These are phyloP conservation scores for Sphaerosporella brunnea DNA, from an alignment of 495 filamentous ascomycete genomes.

Conservation along the genomic window DNA sequence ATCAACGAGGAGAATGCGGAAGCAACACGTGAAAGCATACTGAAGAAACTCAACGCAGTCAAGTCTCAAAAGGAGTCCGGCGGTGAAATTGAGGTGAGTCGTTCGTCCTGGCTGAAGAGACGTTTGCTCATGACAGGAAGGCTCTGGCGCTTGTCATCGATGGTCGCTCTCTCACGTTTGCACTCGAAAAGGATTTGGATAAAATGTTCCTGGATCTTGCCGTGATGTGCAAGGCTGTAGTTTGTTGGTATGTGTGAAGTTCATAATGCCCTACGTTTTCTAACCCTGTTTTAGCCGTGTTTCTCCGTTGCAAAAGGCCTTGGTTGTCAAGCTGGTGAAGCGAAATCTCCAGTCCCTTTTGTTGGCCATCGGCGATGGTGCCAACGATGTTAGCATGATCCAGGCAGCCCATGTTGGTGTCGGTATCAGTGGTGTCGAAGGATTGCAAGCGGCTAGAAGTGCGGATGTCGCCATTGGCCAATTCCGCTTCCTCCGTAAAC, in stretches of 20 bases:
- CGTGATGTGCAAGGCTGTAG: constrained; percentile 90
- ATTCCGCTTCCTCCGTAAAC: constrained; percentile 87
- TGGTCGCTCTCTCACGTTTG: constrained; percentile 84
- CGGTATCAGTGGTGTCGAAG: constrained; percentile 93
- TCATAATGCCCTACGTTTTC: constrained; percentile 29
- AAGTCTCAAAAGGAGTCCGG: constrained; percentile 50
- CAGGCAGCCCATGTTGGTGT: constrained; percentile 98
- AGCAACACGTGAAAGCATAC: constrained; percentile 65
- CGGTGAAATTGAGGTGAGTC: constrained; percentile 48
- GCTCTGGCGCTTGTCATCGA: constrained; percentile 91
- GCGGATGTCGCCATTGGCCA: constrained; percentile 94
- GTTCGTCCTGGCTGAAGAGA: neutral
- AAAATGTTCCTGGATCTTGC: constrained; percentile 87
- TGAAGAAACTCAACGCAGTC: constrained; percentile 84
- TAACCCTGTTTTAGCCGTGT: constrained; percentile 45
- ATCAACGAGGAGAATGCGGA: constrained; percentile 71
- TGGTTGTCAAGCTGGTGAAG: constrained; percentile 98
- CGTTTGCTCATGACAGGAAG: constrained; percentile 2
- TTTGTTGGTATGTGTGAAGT: constrained; percentile 54
- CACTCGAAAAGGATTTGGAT: constrained; percentile 84
- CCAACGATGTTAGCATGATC: constrained; percentile 99
- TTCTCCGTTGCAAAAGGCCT: constrained; percentile 92
- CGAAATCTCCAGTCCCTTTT: constrained; percentile 82
- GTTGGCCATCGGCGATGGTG: constrained; percentile 91
- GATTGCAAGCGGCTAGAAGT: constrained; percentile 91